Conservation (phyloP, 139 green algal genomes). For the Deuterostichococcus epilithicus region DNA sequence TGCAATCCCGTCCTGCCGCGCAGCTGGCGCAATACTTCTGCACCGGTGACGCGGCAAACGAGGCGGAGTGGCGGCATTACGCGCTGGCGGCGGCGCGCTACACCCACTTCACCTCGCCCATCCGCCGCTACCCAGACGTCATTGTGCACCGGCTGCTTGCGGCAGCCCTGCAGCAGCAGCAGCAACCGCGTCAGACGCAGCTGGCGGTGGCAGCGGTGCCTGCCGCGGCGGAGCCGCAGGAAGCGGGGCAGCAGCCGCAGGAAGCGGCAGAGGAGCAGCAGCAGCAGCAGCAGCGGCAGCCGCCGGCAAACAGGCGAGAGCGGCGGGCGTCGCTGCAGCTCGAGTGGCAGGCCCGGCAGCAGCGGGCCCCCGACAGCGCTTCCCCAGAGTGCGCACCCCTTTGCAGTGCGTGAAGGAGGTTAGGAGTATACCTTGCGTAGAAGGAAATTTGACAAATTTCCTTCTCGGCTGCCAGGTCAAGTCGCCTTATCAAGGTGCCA, state of each 20-base stretch:
- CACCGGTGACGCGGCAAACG: constrained; percentile 52
- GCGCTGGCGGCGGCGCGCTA: constrained; percentile 77
- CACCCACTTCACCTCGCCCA: constrained; percentile 94
- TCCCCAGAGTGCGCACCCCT: neutral
- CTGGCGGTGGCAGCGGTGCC: neutral
- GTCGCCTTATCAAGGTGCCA: neutral
- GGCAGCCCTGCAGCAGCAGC: constrained; percentile 49
- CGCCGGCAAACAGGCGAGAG: neutral
- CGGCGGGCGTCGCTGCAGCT: neutral
- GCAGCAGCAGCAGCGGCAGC: neutral
- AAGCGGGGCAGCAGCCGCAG: neutral
- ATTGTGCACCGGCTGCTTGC: constrained; percentile 84
- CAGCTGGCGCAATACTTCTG: constrained; percentile 87
- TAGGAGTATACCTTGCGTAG: too few relatives aligned
- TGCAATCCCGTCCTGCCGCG: neutral
- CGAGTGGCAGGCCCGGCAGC: neutral
- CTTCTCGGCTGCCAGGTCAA: too few relatives aligned
- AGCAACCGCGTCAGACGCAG: constrained; percentile 2
- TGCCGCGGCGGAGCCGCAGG: neutral
- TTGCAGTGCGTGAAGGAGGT: too few relatives aligned
- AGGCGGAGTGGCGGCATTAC: constrained; percentile 59
- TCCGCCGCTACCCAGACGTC: constrained; percentile 87
- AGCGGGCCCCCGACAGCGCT: too few relatives aligned
- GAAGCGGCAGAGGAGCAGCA: constrained; percentile 2
- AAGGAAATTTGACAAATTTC: too few relatives aligned